phyloP scores from a whole-genome alignment of 177 flowering plant genomes.

The Vitis hybrid region DNA sequence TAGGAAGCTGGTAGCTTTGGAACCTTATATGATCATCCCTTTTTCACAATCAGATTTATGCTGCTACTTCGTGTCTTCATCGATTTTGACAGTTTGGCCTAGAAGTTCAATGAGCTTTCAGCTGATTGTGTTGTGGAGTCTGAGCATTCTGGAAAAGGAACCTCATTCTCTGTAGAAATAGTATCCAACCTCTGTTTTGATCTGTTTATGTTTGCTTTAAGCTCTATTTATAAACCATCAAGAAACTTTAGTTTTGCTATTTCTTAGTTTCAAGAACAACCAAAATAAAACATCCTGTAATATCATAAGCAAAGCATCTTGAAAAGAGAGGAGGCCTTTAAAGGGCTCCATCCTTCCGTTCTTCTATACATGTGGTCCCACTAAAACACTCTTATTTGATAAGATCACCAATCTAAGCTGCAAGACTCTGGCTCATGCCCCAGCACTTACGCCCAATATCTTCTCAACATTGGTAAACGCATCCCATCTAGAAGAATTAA shows the following conservation, averaged over 20 bases:
- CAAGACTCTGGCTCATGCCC: constrained; percentile 86
- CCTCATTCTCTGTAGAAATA: too few relatives aligned
- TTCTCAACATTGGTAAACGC: constrained; percentile 88
- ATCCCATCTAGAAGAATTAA: constrained; percentile 68
- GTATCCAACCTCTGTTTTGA: constrained; percentile 23
- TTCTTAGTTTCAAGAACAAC: constrained; percentile 61
- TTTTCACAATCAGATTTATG: too few relatives aligned
- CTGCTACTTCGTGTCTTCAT: too few relatives aligned
- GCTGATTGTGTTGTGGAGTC: too few relatives aligned
- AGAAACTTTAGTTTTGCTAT: constrained; percentile 59
- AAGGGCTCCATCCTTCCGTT: constrained; percentile 27
- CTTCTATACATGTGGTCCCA: constrained; percentile 30
- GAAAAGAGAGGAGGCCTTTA: constrained; percentile 34
- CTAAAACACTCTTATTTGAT: constrained; percentile 62
- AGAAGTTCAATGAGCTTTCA: too few relatives aligned
- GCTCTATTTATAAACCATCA: constrained; percentile 66
- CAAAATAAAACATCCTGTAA: constrained; percentile 74
- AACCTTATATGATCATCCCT: too few relatives aligned
- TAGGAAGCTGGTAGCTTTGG: too few relatives aligned
- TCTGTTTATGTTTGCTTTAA: constrained; percentile 54
- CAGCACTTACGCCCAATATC: constrained; percentile 71
- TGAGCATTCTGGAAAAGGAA: too few relatives aligned
- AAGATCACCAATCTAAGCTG: constrained; percentile 86
- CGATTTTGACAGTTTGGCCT: too few relatives aligned
- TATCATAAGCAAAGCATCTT: constrained; percentile 75